These are phyloP conservation scores for Chrysopogon serrulatus DNA, from an alignment of 176 grass and related monocot genomes.

Conservation along the genomic window DNA sequence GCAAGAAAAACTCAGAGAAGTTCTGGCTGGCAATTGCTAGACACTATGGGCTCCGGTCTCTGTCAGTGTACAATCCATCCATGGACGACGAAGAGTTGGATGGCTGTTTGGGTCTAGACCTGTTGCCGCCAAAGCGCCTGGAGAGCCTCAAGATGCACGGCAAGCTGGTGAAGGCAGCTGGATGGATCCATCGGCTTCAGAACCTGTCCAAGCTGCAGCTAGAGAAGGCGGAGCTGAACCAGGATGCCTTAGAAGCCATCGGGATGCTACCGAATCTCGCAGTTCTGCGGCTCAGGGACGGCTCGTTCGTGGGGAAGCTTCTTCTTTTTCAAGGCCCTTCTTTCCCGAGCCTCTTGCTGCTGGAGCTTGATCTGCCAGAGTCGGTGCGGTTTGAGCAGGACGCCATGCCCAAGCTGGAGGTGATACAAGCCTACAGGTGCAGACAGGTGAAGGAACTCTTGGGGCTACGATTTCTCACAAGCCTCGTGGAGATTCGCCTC, in stretches of 20 bases:
- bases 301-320: too few species aligned
- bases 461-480: too few species aligned
- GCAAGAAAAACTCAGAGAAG: not conserved
- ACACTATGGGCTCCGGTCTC: not conserved
- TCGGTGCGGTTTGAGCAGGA: too few species aligned
- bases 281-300: too few species aligned
- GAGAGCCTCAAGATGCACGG: slow-evolving; percentile 1
- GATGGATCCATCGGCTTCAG: not conserved
- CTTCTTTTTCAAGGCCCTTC: too few species aligned
- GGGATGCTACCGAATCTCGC: not conserved
- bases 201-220: not conserved
- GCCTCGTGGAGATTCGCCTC: too few species aligned
- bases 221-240: not conserved
- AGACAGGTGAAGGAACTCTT: too few species aligned
- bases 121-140: not conserved
- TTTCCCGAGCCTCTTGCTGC: too few species aligned
- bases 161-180: too few species aligned
- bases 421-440: too few species aligned
- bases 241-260: not conserved
- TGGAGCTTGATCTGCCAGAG: too few species aligned
- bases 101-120: not conserved
- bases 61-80: not conserved
- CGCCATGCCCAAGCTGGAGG: too few species aligned
- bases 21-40: not conserved
- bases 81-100: not conserved